Evolutionary conservation across 305 asterid genomes (phyloP), one percentile per base, ranked within the genome.

Genomic region (Fraxinus nigra): DNA sequence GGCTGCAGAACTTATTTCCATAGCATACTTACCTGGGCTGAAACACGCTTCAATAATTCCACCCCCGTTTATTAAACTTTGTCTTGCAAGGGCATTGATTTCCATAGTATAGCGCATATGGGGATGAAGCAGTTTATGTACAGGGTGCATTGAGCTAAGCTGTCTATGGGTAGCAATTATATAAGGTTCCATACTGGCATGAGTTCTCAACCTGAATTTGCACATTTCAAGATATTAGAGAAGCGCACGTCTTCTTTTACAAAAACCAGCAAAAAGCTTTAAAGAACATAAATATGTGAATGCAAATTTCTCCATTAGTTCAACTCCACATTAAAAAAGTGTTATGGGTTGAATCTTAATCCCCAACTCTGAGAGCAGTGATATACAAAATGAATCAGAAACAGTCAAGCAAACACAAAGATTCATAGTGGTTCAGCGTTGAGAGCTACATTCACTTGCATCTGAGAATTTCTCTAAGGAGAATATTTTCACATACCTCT

Each of bases 51-150:
- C 98, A 7, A 92, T 91, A 77, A 92, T 82, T 82, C 96, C 98
- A 81, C 97, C 94, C 1, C 92, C 97, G 28, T 87, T 94, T 59
- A 94, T 89, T 73, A 92, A 83, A 77, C 86, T 91, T 79, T 92
- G 96, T 87, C 97, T 88, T 0, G 97, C 95, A 43, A 91, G 90
- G 51, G 92, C 95, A 78, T 94, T 92, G 85, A 94, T 93, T 81
- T 92, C 97, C 90, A 92, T 69, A 20, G 97, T 94, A 87, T 94
- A 94, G 54, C 97, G 97, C 93, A 90, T 92, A 75, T 94, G 98
- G 35, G 98, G 98, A 85, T 90, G 93, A 24, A 94, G 93, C 82
- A 94, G 86, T 85, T 94, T 93, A 82, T 85, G 85, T 72, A 94
- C 74, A 0, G 98, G 98, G 85, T 94, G 98, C 91, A 94, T 87